phyloP scores from a whole-genome alignment of 177 flowering plant species.

The Vitis hybrid region DNA sequence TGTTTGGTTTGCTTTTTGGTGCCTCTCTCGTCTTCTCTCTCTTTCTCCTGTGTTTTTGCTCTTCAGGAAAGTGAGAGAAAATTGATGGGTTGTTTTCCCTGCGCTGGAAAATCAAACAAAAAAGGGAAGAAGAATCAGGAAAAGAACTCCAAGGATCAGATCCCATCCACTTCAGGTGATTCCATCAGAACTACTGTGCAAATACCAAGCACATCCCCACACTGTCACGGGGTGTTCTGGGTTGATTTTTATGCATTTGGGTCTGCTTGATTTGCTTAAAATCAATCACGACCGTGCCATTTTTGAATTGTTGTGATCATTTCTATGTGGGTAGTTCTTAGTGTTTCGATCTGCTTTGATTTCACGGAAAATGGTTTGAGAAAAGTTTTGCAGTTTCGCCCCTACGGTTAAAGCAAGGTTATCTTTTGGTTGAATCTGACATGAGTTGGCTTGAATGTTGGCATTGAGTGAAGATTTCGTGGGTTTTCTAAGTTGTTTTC shows the following conservation, averaged over 20 bases:
- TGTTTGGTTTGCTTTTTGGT: neutral
- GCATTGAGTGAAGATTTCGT: neutral
- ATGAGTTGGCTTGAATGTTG: neutral
- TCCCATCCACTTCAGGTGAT: constrained; percentile 42
- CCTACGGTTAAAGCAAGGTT: neutral
- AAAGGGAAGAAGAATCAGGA: constrained; percentile 26
- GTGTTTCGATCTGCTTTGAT: constrained; percentile 5
- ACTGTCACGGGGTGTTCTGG: neutral
- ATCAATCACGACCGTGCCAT: neutral
- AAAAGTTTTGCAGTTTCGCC: neutral
- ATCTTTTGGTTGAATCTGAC: neutral
- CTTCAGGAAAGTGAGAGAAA: neutral
- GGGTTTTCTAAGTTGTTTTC: constrained; percentile 1
- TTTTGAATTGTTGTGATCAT: neutral
- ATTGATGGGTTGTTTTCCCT: constrained; percentile 40
- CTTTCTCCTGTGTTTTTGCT: neutral
- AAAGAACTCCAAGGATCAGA: constrained; percentile 34
- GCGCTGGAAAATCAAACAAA: constrained; percentile 37
- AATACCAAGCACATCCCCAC: neutral
- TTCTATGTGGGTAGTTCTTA: neutral
- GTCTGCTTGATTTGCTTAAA: constrained; percentile 3
- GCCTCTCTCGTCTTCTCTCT: constrained; percentile 3
- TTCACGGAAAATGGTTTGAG: neutral
- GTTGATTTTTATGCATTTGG: neutral
- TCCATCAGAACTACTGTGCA: neutral